These are phyloP conservation scores for Flaveria sonorensis DNA, from an alignment of 129 eudicot genomes.

Conservation along the genomic window DNA sequence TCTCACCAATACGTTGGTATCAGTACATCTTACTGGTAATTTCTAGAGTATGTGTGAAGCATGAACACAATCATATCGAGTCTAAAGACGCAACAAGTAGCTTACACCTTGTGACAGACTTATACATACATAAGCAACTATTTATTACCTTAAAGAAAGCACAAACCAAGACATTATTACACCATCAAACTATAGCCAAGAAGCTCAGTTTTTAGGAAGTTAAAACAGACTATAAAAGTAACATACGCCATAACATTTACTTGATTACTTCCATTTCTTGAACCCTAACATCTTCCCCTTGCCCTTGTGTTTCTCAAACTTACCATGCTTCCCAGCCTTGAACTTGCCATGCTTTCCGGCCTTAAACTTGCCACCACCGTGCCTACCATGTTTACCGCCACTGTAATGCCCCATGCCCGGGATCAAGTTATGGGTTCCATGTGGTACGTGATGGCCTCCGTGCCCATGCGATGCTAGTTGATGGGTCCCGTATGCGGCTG, in stretches of 20 bases:
- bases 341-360: conserved; percentile 55
- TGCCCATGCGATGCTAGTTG: conserved; percentile 44
- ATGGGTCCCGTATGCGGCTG: conserved; percentile 64
- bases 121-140: background rate
- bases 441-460: conserved; percentile 29
- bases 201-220: conserved; percentile 18
- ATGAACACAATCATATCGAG: no score
- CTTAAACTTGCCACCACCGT: conserved; percentile 60
- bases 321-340: conserved; percentile 46
- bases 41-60: no score
- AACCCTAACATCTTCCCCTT: conserved; percentile 43
- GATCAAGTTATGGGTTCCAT: conserved; percentile 33
- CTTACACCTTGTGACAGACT: no score
- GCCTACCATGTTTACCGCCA: conserved; percentile 53
- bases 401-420: conserved; percentile 46
- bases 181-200: conserved; percentile 8
- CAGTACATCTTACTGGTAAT: no score
- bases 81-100: no score
- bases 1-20: no score
- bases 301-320: conserved; percentile 56
- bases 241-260: conserved; percentile 24
- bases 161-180: background rate
- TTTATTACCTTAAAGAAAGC: conserved; percentile 19
- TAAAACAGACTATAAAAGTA: background rate
- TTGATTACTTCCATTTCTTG: conserved; percentile 51